Evolutionary conservation across 2,329 filamentous ascomycete species (phyloP), one percentile per base, ranked within the genome.

Genomic region (Aschersonia sp.): DNA sequence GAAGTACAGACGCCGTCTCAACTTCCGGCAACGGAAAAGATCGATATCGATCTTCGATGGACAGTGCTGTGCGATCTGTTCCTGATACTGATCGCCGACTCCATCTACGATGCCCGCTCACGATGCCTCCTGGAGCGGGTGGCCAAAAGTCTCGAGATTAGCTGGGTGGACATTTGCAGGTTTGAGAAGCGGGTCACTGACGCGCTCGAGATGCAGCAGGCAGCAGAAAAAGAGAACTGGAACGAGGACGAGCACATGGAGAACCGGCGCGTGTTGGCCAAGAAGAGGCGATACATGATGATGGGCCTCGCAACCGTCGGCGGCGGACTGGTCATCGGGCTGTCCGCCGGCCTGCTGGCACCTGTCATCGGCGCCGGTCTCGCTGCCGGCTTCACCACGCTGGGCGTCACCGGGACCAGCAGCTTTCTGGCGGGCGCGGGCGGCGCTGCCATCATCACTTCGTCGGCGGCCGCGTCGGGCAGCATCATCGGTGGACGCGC

Each of bases 111-210:
- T 61, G 72, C 90, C 11, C 82, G 92, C 31, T 97, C 92, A 5
- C 78, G 92, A 53, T 76, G 82, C 41, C 70, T 98, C 31, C 69
- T 98, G 5, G 90, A 97, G 64, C 74, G 78, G 48, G 87, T 97
- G 1, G 92, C 84, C 37, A 74, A 78, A 46, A 83, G 84, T 51
- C 75, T 98, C 55, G 80, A 85, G 42, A 82, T 98, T 6, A 76
- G 83, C 10, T 94, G 87, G 87, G 71, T 94, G 47, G 92, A 98
- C 54, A 94, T 97, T 49, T 94, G 88, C 64, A 81, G 87, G 40
- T 98, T 98, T 58, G 92, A 98, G 67, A 97, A 96, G 68, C 83
- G 88, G 47, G 87, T 98, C 5, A 96, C 92, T 6, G 92, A 98
- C 64, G 88, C 92, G 1, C 70, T 98, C 29, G 92, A 98, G 64